phyloP scores from a whole-genome alignment of 2,329 filamentous ascomycete species.

The Cladosporium phlei region DNA sequence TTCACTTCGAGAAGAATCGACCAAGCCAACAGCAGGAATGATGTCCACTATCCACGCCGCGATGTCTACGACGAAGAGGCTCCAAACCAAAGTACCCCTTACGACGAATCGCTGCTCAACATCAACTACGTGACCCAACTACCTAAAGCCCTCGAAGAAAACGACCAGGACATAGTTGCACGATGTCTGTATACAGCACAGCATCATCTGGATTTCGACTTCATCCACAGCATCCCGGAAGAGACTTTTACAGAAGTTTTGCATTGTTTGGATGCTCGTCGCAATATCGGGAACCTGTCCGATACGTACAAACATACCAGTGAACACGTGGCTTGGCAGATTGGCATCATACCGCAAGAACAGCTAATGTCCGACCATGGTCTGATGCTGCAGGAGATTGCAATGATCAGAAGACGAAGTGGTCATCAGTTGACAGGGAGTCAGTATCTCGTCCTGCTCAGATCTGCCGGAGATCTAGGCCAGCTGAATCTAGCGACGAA shows the following conservation, averaged over 20 bases:
- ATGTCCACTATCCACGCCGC: too few relatives aligned
- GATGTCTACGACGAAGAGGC: too few relatives aligned
- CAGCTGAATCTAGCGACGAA: constrained; percentile 39
- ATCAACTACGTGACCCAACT: constrained; percentile 24
- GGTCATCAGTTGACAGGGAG: constrained; percentile 38
- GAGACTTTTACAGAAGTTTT: constrained; percentile 61
- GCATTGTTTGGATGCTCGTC: constrained; percentile 51
- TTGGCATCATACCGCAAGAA: constrained; percentile 38
- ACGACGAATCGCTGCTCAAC: constrained; percentile 17
- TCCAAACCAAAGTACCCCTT: too few relatives aligned
- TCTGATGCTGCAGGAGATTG: constrained; percentile 34
- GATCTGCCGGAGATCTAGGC: constrained; percentile 47
- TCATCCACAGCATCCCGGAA: constrained; percentile 43
- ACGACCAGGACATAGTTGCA: constrained; percentile 22
- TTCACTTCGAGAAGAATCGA: too few relatives aligned
- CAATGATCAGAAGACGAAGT: constrained; percentile 34
- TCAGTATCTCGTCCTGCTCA: constrained; percentile 52
- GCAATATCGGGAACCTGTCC: constrained; percentile 45
- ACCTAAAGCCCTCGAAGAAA: constrained; percentile 18
- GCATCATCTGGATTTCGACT: constrained; percentile 24
- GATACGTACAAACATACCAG: constrained; percentile 49
- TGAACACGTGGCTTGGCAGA: constrained; percentile 39
- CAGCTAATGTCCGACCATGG: constrained; percentile 38
- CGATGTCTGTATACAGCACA: constrained; percentile 25
- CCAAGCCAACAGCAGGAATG: too few relatives aligned